Evolutionary conservation across 2,329 filamentous ascomycete genomes (phyloP).

Genomic region (Drechslerella dactyloides): DNA sequence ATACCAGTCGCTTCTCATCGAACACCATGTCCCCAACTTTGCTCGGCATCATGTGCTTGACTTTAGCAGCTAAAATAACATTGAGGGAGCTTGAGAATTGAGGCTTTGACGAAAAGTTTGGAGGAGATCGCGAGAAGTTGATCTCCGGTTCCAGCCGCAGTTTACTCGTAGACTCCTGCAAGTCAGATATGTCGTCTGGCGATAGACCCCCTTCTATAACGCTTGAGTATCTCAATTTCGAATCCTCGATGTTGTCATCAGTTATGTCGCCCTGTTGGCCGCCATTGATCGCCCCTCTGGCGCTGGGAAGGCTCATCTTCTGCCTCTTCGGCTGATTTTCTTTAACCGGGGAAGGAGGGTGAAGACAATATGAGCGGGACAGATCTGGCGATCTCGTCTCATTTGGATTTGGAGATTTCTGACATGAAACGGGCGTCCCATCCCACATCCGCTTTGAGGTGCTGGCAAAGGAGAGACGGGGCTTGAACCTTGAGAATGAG

Average conservation of each 20-base stretch:
- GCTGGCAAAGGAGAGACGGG: conserved; percentile 20
- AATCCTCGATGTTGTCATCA: conserved; percentile 1
- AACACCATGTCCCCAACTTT: conserved; percentile 45
- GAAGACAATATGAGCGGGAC: conserved; percentile 14
- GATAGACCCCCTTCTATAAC: background rate
- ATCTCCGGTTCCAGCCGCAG: conserved; percentile 34
- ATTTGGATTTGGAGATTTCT: background rate
- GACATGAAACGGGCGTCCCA: conserved; percentile 23
- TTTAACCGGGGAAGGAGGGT: conserved; percentile 37
- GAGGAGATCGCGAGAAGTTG: conserved; percentile 34
- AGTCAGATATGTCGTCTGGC: conserved; percentile 6
- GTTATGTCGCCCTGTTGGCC: conserved; percentile 6
- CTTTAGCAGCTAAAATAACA: conserved; percentile 39
- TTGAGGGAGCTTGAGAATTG: conserved; percentile 29
- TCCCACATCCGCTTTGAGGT: conserved; percentile 33
- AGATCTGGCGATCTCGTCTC: conserved; percentile 9
- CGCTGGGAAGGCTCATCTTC: conserved; percentile 24
- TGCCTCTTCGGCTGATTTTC: conserved; percentile 39
- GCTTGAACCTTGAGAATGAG: conserved; percentile 2
- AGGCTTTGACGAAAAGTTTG: conserved; percentile 32
- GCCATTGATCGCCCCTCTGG: background rate
- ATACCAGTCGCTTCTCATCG: conserved; percentile 34
- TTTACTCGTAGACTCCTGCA: conserved; percentile 28
- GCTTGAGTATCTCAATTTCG: conserved; percentile 11
- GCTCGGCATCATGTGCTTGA: conserved; percentile 48